phyloP scores from a whole-genome alignment of 805 yeast species.

The Metschnikowia bowlesiae region DNA sequence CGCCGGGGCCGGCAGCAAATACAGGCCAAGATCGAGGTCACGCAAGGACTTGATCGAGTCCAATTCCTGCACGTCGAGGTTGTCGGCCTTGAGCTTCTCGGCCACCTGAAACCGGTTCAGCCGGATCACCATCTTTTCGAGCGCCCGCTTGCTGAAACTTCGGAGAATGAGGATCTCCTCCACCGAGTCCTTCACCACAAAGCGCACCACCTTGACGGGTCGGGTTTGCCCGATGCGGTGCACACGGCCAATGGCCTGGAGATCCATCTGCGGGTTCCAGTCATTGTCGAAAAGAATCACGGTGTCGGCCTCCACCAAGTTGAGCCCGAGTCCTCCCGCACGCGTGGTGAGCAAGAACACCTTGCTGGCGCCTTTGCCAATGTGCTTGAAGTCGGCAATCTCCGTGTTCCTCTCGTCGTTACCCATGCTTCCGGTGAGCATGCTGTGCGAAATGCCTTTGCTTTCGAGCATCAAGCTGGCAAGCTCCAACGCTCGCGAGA shows the following conservation, averaged over 20 bases:
- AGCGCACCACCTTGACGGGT: conserved; percentile 78
- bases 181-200: conserved; percentile 71
- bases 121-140: conserved; percentile 64
- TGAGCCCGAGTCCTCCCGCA: conserved; percentile 93
- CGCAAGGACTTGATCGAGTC: conserved; percentile 13
- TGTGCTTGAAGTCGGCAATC: conserved; percentile 48
- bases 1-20: neutral
- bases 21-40: neutral
- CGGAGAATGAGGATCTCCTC: conserved; percentile 78
- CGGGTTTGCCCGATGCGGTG: conserved; percentile 88
- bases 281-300: conserved; percentile 89
- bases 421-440: conserved; percentile 73
- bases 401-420: conserved; percentile 63
- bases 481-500: conserved; percentile 76
- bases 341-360: conserved; percentile 82
- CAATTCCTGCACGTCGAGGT: conserved; percentile 11
- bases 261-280: conserved; percentile 96
- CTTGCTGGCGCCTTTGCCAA: conserved; percentile 18
- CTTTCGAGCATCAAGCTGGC: conserved; percentile 67
- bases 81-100: conserved; percentile 26
- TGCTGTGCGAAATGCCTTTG: conserved; percentile 43
- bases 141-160: conserved; percentile 73
- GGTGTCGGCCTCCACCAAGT: conserved; percentile 81
- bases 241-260: conserved; percentile 94
- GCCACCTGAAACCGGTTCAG: conserved; percentile 32